phyloP scores from a whole-genome alignment of 2,329 filamentous ascomycete species.

The Alternaria rosae region DNA sequence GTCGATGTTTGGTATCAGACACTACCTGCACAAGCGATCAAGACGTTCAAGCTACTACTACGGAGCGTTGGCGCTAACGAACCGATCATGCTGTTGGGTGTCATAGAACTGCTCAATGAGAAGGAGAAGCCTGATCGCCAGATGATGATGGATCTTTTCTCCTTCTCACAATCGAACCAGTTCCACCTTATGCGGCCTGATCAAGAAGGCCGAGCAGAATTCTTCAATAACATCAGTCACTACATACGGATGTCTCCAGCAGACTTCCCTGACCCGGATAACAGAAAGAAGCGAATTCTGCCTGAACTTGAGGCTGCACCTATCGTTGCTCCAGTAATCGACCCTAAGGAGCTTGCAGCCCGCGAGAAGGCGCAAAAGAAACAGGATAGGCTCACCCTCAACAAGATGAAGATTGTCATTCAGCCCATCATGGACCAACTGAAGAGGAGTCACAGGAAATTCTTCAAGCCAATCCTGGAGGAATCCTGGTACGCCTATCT shows the following conservation, averaged over 20 bases:
- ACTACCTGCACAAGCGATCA: slow-evolving; percentile 69
- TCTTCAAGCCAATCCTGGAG: slow-evolving; percentile 78
- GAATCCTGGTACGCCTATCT: slow-evolving; percentile 79
- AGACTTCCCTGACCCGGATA: slow-evolving; percentile 86
- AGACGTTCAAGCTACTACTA: slow-evolving; percentile 83
- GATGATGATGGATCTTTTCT: slow-evolving; percentile 81
- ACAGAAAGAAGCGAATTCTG: slow-evolving; percentile 85
- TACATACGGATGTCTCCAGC: slow-evolving; percentile 80
- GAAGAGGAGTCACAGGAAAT: slow-evolving; percentile 86
- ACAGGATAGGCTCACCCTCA: slow-evolving; percentile 82
- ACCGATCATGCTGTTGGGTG: slow-evolving; percentile 85
- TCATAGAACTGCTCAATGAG: slow-evolving; percentile 73
- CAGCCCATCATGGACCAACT: slow-evolving; percentile 98
- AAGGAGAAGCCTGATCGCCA: slow-evolving; percentile 63
- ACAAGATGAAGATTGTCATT: slow-evolving; percentile 84
- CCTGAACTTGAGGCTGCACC: slow-evolving; percentile 77
- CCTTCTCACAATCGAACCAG: slow-evolving; percentile 80
- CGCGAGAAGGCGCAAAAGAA: slow-evolving; percentile 82
- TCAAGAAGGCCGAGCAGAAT: slow-evolving; percentile 74
- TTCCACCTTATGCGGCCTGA: slow-evolving; percentile 73
- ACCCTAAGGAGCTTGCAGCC: slow-evolving; percentile 70
- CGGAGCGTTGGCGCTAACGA: slow-evolving; percentile 87
- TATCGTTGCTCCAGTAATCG: slow-evolving; percentile 61
- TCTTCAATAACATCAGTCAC: slow-evolving; percentile 76
- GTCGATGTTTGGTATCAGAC: slow-evolving; percentile 87